Percentiles rank a stretch among this genome's conserved stretches.
Evolutionary conservation across 768 basidiomycete species (phyloP).

Genomic region (Rhodotorula babjevae): DNA sequence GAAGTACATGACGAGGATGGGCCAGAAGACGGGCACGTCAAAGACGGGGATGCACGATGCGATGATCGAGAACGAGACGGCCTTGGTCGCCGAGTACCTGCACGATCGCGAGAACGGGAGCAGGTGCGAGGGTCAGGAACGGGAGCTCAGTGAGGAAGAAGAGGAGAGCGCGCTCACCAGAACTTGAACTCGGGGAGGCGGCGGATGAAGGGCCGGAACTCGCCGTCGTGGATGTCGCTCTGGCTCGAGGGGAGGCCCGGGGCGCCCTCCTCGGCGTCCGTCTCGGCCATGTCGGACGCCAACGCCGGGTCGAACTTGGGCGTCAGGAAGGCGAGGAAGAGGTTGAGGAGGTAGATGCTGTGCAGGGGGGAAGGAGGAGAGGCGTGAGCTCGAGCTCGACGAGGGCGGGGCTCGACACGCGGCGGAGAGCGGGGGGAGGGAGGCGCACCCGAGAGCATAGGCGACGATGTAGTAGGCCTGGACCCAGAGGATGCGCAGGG

Average conservation of each 20-base stretch:
- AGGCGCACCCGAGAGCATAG: conserved; percentile 41
- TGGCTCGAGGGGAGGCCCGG: conserved; percentile 50
- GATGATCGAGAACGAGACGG: conserved; percentile 71
- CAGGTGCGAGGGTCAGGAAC: too few species aligned
- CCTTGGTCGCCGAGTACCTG: conserved; percentile 87
- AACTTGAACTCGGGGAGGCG: conserved; percentile 95
- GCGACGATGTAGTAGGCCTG: conserved; percentile 56
- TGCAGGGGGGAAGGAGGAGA: too few species aligned
- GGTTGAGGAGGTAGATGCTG: conserved; percentile 51
- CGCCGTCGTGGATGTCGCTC: conserved; percentile 64
- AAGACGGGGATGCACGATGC: conserved; percentile 75
- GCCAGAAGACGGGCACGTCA: conserved; percentile 98
- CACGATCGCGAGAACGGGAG: neutral
- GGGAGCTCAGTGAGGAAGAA: too few species aligned
- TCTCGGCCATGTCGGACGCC: conserved; percentile 84
- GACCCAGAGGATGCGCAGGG: conserved; percentile 75
- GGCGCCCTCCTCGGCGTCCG: conserved; percentile 91
- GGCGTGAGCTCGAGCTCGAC: too few species aligned
- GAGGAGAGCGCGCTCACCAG: conserved; percentile 55
- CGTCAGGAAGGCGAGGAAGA: conserved; percentile 94
- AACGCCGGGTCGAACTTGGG: conserved; percentile 96
- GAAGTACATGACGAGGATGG: conserved; percentile 95
- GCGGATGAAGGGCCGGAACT: conserved; percentile 94
- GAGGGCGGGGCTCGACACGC: too few species aligned
- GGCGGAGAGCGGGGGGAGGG: neutral